Evolutionary conservation across 306 rosid genomes (phyloP).

Genomic region (Echinosophora koreensis): DNA sequence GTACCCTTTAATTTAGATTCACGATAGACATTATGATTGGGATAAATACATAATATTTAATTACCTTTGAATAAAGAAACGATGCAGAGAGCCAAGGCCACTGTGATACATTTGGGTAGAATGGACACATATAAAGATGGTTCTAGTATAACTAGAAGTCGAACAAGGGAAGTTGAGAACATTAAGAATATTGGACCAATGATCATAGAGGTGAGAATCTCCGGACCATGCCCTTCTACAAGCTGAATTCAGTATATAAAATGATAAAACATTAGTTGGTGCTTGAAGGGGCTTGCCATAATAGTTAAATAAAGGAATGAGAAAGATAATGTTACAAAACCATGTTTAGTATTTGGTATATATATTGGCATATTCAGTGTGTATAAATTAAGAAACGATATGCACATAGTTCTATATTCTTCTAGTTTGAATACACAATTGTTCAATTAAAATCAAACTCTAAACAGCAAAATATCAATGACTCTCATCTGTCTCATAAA

Average conservation of each 20-base stretch:
- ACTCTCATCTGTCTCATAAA: not conserved
- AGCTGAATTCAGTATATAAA: conserved; percentile 62
- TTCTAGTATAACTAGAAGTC: conserved; percentile 74
- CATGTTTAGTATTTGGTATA: not conserved
- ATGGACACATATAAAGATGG: conserved; percentile 74
- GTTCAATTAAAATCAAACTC: conserved; percentile 15
- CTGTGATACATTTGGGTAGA: conserved; percentile 83
- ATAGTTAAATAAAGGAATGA: conserved; percentile 4
- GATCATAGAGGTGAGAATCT: conserved; percentile 81
- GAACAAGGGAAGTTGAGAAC: conserved; percentile 80
- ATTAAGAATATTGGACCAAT: conserved; percentile 71
- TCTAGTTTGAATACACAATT: not conserved
- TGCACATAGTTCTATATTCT: not conserved
- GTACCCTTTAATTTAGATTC: too few relatives aligned
- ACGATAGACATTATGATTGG: too few relatives aligned
- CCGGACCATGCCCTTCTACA: conserved; percentile 81
- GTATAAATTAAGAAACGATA: not conserved
- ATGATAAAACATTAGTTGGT: conserved; percentile 17
- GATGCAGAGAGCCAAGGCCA: conserved; percentile 81
- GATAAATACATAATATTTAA: conserved; percentile 32
- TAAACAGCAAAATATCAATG: not conserved
- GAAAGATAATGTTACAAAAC: not conserved
- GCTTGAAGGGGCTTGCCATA: conserved; percentile 1
- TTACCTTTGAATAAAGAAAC: conserved; percentile 78
- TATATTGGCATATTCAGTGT: not conserved